These are phyloP conservation scores for Chaetoceros muelleri DNA, from an alignment of 108 stramenopile species.

Conservation along the genomic window DNA sequence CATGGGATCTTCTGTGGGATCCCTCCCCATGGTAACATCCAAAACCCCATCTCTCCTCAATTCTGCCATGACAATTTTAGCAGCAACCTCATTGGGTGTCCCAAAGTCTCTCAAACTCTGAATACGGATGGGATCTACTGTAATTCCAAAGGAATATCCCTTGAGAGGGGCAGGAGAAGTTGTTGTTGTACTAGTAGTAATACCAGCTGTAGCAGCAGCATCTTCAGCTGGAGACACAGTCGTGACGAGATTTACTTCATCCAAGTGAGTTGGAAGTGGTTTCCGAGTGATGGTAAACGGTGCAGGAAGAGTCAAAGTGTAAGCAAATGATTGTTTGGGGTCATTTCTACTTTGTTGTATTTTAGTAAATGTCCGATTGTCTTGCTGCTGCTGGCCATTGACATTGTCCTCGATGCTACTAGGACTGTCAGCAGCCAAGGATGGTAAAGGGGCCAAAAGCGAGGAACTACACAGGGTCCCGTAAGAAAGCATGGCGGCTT, in stretches of 20 bases:
- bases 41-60: slow-evolving; percentile 78
- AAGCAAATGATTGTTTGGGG: slow-evolving; percentile 23
- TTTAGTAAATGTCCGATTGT: not conserved
- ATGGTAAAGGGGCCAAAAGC: no score
- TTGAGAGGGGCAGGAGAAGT: no score
- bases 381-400: not conserved
- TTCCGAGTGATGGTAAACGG: slow-evolving; percentile 31
- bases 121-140: slow-evolving; percentile 76
- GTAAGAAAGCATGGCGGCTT: no score
- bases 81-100: slow-evolving; percentile 72
- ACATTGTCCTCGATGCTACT: no score
- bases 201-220: not conserved
- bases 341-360: no score
- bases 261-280: slow-evolving; percentile 72
- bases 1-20: slow-evolving; percentile 33
- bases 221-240: not conserved
- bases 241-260: slow-evolving; percentile 56
- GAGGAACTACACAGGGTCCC: no score
- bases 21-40: slow-evolving; percentile 59
- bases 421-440: no score
- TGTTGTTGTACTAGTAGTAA: no score
- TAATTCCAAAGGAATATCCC: slow-evolving; percentile 61
- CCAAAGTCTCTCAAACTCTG: slow-evolving; percentile 53
- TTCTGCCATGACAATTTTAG: slow-evolving; percentile 72
- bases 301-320: slow-evolving; percentile 25